Evolutionary conservation across 2,329 filamentous ascomycete genomes (phyloP), one percentile per base, ranked within the genome.

Genomic region (Penicillium sp.): DNA sequence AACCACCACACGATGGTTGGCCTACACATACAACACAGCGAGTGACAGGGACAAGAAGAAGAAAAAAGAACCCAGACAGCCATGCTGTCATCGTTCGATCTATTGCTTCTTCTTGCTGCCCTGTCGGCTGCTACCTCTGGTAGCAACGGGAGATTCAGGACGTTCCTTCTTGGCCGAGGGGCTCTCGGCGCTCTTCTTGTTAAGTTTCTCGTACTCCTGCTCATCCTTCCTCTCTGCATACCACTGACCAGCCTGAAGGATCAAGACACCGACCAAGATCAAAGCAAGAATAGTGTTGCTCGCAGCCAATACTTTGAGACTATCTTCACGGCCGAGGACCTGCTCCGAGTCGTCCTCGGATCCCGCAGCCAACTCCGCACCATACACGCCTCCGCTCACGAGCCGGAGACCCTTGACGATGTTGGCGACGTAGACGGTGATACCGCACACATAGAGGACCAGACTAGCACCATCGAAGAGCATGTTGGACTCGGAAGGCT

Each of bases 191-290:
- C 73, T 56, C 75, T 77, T 79, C 72, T 79, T 75, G 63, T 86
- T 83, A 61, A 87, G 80, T 69, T 84, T 82, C 68, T 83, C 84
- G 56, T 83, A 80, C 73, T 97, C 92, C 71, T 92, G 88, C 67
- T 82, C 81, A 74, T 97, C 92, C 77, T 95, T 95, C 70, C 90
- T 83, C 82, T 97, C 92, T 24, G 94, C 94, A 77, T 99, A 99
- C 94, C 93, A 97, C 81, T 97, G 91, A 11, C 94, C 94, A 20
- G 91, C 91, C 83, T 99, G 94, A 68, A 99, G 77, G 33, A 97
- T 90, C 62, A 99, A 72, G 9, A 99, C 90, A 5, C 94, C 94
- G 3, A 97, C 87, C 53, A 99, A 77, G 28, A 99, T 91, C 46
- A 99, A 82, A 35, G 93, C 94, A 57, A 97, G 76, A 70, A 99